phyloP scores from a whole-genome alignment of 2,329 filamentous ascomycete species.

The Monosporascus sp. region DNA sequence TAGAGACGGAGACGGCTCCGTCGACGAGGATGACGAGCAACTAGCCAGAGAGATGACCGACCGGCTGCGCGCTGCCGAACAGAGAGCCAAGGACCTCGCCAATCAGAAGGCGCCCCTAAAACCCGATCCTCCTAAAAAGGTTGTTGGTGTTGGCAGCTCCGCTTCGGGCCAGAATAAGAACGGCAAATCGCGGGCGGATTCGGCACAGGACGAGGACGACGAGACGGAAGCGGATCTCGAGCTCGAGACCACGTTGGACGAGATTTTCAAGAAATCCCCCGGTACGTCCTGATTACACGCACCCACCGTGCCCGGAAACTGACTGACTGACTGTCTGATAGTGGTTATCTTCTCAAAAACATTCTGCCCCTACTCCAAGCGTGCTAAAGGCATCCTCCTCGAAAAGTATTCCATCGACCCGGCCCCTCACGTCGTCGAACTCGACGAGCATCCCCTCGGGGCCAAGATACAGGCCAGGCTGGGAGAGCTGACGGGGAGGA shows the following conservation, averaged over 20 bases:
- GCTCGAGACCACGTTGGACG: conserved; percentile 66
- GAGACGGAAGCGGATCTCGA: conserved; percentile 42
- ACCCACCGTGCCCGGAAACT: not conserved
- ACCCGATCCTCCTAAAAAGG: conserved; percentile 51
- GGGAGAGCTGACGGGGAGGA: conserved; percentile 66
- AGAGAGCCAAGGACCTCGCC: conserved; percentile 61
- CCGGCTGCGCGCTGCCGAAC: conserved; percentile 62
- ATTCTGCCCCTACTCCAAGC: conserved; percentile 81
- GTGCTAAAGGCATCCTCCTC: conserved; percentile 79
- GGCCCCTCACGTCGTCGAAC: conserved; percentile 79
- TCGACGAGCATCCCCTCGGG: conserved; percentile 77
- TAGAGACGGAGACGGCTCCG: conserved; percentile 48
- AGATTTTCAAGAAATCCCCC: conserved; percentile 77
- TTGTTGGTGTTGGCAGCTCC: conserved; percentile 55
- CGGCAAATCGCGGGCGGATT: conserved; percentile 33
- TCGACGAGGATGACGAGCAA: conserved; percentile 50
- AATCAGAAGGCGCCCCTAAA: conserved; percentile 60
- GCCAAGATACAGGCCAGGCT: conserved; percentile 66
- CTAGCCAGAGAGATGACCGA: conserved; percentile 51
- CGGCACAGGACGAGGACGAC: conserved; percentile 42
- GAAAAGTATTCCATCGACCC: conserved; percentile 81
- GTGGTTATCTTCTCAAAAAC: conserved; percentile 96
- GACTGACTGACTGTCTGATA: conserved; percentile 28
- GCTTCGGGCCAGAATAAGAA: conserved; percentile 45
- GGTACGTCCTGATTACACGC: conserved; percentile 47